These are phyloP conservation scores for Fraxinus floribunda DNA, from an alignment of 305 asterid species.

Conservation along the genomic window DNA sequence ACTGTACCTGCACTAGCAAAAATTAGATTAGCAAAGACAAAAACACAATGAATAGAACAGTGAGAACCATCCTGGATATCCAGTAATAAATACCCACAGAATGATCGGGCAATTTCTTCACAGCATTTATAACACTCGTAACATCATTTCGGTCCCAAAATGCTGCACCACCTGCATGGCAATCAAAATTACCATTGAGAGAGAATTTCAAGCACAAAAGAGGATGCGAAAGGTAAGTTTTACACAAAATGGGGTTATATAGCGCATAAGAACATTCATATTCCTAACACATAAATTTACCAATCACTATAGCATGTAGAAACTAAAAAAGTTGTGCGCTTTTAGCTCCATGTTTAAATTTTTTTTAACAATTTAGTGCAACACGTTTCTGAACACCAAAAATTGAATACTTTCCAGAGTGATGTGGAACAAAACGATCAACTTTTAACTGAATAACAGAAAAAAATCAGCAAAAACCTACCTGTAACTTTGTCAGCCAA, in stretches of 20 bases:
- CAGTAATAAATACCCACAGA: slow-evolving; percentile 58
- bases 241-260: neutral
- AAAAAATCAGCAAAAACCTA: slow-evolving; percentile 26
- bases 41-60: slow-evolving; percentile 12
- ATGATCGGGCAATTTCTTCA: slow-evolving; percentile 75
- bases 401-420: neutral
- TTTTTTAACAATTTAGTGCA: neutral
- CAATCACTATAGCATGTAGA: neutral
- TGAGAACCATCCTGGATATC: neutral
- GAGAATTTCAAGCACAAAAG: neutral
- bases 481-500: slow-evolving; percentile 91
- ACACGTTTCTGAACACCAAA: neutral
- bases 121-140: slow-evolving; percentile 79
- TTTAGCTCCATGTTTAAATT: neutral
- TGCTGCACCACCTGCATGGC: slow-evolving; percentile 74
- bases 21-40: slow-evolving; percentile 9
- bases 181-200: neutral
- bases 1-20: slow-evolving; percentile 53
- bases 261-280: neutral
- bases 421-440: neutral
- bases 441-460: neutral
- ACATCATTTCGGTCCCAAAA: slow-evolving; percentile 85
- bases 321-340: neutral
- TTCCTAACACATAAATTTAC: neutral
- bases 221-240: neutral